Conservation (phyloP, 2,329 filamentous ascomycete species). For the Cryphonectria radicalis region DNA sequence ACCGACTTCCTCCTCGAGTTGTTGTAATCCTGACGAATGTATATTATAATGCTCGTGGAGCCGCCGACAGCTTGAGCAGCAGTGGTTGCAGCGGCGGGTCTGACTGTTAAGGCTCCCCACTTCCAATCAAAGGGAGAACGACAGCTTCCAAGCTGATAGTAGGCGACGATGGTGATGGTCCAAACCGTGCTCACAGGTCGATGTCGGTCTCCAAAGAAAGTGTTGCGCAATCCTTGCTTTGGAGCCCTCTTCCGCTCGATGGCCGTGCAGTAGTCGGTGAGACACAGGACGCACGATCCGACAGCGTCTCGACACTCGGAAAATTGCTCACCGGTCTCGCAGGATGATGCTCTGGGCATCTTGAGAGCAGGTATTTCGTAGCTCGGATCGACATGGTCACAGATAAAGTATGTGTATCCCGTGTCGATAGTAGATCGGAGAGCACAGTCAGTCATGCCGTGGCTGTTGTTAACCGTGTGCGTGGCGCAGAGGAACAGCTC, state of each 20-base stretch:
- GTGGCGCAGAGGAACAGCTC: neutral
- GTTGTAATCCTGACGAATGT: too few relatives aligned
- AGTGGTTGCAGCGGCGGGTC: too few relatives aligned
- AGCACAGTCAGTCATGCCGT: neutral
- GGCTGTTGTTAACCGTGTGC: neutral
- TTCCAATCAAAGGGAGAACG: conserved; percentile 3
- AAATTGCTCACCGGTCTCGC: too few relatives aligned
- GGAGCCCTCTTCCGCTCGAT: neutral
- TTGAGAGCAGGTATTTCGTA: neutral
- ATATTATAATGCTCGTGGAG: too few relatives aligned
- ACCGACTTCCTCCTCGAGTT: too few relatives aligned
- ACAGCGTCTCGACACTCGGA: too few relatives aligned
- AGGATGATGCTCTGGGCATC: neutral
- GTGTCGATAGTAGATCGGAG: too few relatives aligned
- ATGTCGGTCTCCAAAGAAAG: neutral
- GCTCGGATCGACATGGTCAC: neutral
- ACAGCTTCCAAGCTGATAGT: neutral
- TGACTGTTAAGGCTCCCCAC: neutral
- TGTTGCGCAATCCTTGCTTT: neutral
- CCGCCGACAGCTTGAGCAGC: too few relatives aligned
- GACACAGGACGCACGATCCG: neutral
- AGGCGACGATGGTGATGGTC: conserved; percentile 3
- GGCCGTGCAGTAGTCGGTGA: neutral
- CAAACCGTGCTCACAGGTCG: neutral
- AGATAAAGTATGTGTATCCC: neutral